Conservation (phyloP, 75 land plant genomes). For the Sequoia sempervirens region DNA sequence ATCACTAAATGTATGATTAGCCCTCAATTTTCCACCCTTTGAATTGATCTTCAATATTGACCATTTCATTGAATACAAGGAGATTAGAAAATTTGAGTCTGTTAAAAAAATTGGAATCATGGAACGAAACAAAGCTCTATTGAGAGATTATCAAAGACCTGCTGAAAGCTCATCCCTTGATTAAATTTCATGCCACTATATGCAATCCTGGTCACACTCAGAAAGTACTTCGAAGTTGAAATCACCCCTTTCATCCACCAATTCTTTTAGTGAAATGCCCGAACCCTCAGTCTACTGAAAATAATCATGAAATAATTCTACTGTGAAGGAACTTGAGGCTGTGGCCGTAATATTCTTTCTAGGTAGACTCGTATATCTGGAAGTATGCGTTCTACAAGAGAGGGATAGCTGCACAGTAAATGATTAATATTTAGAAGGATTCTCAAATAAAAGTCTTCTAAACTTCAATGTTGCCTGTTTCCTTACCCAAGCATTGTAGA, state of each 20-base stretch:
- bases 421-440: background rate
- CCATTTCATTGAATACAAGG: background rate
- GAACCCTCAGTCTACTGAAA: background rate
- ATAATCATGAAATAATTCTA: background rate
- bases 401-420: constrained; percentile 47
- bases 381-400: constrained; percentile 64
- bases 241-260: background rate
- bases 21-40: background rate
- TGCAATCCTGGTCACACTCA: background rate
- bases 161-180: background rate
- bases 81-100: background rate
- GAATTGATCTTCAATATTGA: background rate
- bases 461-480: background rate
- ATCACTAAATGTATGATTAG: background rate
- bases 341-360: constrained; percentile 60
- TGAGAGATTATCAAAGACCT: background rate
- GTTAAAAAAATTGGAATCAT: background rate
- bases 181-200: background rate
- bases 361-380: constrained; percentile 83
- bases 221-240: background rate
- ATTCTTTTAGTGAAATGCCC: background rate
- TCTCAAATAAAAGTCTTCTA: background rate
- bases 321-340: constrained; percentile 12
- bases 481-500: constrained; percentile 64
- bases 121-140: background rate